Conservation (phyloP, 768 basidiomycete genomes). For the Scleroderma bovista region DNA sequence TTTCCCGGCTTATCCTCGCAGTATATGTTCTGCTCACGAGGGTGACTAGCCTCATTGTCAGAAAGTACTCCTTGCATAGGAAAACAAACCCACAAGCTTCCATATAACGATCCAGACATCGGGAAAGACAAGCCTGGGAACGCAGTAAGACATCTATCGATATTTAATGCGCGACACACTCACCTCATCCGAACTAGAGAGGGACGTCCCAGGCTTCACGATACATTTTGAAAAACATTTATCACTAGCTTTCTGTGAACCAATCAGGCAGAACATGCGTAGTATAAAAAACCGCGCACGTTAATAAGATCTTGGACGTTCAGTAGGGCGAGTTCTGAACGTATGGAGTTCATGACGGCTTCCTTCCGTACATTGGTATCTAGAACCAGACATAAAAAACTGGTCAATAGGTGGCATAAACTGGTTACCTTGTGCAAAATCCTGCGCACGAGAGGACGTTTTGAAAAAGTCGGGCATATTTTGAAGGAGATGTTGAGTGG, state of each 20-base stretch:
- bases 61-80: neutral
- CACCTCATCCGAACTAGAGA: constrained; percentile 73
- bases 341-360: constrained; percentile 55
- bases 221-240: constrained; percentile 76
- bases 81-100: constrained; percentile 64
- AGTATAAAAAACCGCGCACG: constrained; percentile 32
- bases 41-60: constrained; percentile 48
- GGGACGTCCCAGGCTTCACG: constrained; percentile 63
- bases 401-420: neutral
- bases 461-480: constrained; percentile 54
- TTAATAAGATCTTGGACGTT: constrained; percentile 82
- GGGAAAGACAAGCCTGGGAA: constrained; percentile 61
- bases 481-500: neutral
- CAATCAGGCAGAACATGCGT: neutral
- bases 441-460: constrained; percentile 22
- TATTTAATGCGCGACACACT: constrained; percentile 3
- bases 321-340: constrained; percentile 62
- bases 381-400: constrained; percentile 9
- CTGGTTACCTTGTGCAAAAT: constrained; percentile 22
- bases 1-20: constrained; percentile 50
- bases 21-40: constrained; percentile 70
- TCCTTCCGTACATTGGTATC: constrained; percentile 37
- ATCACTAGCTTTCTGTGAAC: constrained; percentile 65
- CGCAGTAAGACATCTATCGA: neutral
- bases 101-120: constrained; percentile 78